phyloP scores from a whole-genome alignment of 352 stramenopile species.

The Vaucheria bursata region DNA sequence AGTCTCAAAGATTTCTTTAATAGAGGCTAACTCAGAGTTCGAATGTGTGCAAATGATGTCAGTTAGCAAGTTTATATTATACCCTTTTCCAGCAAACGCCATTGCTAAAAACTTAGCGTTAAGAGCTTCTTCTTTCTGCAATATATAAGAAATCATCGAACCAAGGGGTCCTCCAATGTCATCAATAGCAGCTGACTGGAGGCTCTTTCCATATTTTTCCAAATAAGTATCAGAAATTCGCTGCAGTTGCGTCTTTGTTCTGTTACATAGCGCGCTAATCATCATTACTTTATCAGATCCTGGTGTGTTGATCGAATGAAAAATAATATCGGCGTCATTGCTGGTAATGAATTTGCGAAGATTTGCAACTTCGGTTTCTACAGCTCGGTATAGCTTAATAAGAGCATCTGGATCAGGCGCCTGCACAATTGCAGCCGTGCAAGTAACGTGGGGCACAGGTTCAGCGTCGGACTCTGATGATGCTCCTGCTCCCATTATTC shows the following conservation, averaged over 20 bases:
- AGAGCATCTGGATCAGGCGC: no score
- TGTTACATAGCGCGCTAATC: constrained; percentile 6
- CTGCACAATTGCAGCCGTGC: no score
- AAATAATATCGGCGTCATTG: no score
- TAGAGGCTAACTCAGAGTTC: constrained; percentile 29
- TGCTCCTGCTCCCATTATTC: no score
- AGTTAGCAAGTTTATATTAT: constrained; percentile 27
- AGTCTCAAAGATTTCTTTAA: constrained; percentile 33
- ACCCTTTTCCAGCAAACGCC: constrained; percentile 13
- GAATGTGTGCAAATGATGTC: constrained; percentile 33
- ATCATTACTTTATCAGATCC: neutral
- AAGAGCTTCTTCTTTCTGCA: constrained; percentile 19
- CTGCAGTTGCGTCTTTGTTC: constrained; percentile 4
- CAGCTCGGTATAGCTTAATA: no score
- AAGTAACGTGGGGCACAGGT: no score
- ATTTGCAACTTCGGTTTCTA: no score
- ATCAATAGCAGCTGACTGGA: constrained; percentile 20
- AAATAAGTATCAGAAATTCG: neutral
- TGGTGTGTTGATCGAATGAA: no score
- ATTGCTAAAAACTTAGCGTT: constrained; percentile 19
- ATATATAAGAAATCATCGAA: constrained; percentile 30
- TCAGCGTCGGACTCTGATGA: no score
- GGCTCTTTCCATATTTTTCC: constrained; percentile 36
- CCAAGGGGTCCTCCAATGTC: constrained; percentile 40
- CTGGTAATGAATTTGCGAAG: no score